These are phyloP conservation scores for Cicer arietinum DNA, from an alignment of 306 rosid genomes.

Conservation along the genomic window DNA sequence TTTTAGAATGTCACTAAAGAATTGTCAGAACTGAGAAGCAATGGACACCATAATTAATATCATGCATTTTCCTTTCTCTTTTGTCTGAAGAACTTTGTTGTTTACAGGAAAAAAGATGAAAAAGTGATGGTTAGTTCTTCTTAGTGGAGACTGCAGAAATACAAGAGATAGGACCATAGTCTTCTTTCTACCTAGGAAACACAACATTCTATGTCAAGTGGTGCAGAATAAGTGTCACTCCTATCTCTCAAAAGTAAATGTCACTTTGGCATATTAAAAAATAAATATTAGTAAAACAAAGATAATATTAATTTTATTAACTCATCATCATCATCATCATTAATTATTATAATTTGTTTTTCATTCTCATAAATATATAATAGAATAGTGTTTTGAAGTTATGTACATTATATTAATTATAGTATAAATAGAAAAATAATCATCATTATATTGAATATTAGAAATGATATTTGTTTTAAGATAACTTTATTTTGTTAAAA, in stretches of 20 bases:
- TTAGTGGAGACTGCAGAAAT: slow-evolving; percentile 43
- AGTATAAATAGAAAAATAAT: too few species aligned
- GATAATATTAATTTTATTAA: too few species aligned
- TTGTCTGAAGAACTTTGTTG: slow-evolving; percentile 37
- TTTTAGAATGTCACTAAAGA: slow-evolving; percentile 42
- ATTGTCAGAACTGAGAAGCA: slow-evolving; percentile 49
- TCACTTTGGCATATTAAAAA: too few species aligned
- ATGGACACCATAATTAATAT: slow-evolving; percentile 13
- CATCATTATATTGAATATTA: too few species aligned
- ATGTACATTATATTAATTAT: too few species aligned
- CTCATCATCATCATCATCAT: too few species aligned
- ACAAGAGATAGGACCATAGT: slow-evolving; percentile 31
- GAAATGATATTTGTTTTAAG: background rate
- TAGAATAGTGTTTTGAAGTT: too few species aligned
- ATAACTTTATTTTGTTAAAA: background rate
- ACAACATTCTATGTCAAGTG: slow-evolving; percentile 53
- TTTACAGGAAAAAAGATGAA: slow-evolving; percentile 38
- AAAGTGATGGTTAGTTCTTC: slow-evolving; percentile 43
- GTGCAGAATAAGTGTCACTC: slow-evolving; percentile 36
- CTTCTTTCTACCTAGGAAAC: slow-evolving; percentile 50
- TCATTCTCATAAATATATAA: too few species aligned
- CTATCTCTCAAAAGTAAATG: too few species aligned
- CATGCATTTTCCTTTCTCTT: slow-evolving; percentile 41
- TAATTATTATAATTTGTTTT: too few species aligned
- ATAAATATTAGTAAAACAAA: too few species aligned